Evolutionary conservation across 2,329 filamentous ascomycete species (phyloP), one percentile per base, ranked within the genome.

Genomic region (Ophiocordyceps sinensis): DNA sequence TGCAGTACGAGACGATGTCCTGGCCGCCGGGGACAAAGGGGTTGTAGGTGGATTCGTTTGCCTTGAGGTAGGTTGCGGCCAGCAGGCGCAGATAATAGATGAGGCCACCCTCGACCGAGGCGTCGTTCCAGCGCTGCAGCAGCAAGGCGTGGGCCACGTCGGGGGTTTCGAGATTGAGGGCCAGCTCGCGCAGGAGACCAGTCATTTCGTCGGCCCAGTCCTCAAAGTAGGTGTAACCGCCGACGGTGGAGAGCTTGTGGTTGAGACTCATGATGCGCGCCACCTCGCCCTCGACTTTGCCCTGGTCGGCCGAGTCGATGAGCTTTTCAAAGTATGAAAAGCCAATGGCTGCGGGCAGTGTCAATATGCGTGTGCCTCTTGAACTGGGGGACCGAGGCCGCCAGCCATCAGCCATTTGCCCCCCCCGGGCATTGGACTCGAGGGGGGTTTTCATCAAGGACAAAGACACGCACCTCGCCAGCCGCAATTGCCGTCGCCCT

Each of bases 401-500:
- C n/a, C n/a, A n/a, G n/a, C n/a, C n/a, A n/a, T n/a, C n/a, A n/a
- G n/a, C n/a, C n/a, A n/a, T n/a, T n/a, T n/a, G n/a, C n/a, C n/a
- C n/a, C n/a, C n/a, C n/a, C n/a, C n/a, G n/a, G n/a, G n/a, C n/a
- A n/a, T n/a, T n/a, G n/a, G n/a, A n/a, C n/a, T n/a, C n/a, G n/a
- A n/a, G n/a, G n/a, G n/a, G n/a, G n/a, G n/a, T n/a, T n/a, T n/a
- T n/a, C n/a, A n/a, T n/a, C n/a, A n/a, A n/a, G n/a, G n/a, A 28
- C 6, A 32, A 40, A 48, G 17, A 17, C 50, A 66, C 79, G 68
- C 71, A 95, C 89, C 91, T 81, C 89, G 77, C 89, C 91, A 96
- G 54, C 89, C 91, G 63, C 91, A 96, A 58, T 94, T 93, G 44
- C 91, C 91, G 64, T 96, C 89, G 41, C 91, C 89, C 61, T 83